A percentile compares a stretch with the other conserved stretches of the same genome.
Evolutionary conservation across 805 yeast species (phyloP).

Genomic region (Millerozyma acaciae): DNA sequence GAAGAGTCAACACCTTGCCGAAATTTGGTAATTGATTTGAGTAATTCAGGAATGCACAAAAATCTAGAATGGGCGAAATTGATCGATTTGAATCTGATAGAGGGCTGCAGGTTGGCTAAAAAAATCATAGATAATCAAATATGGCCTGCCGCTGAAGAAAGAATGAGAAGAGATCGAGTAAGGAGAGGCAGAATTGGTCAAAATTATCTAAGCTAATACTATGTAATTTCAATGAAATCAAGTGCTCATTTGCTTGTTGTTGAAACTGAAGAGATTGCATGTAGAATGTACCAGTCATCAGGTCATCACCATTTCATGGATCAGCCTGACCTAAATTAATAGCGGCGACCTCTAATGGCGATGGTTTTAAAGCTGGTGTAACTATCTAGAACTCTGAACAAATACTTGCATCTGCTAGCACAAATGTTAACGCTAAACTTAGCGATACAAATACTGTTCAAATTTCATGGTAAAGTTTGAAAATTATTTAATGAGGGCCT

Average conservation of each 20-base stretch:
- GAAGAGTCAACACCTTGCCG: conserved; percentile 6
- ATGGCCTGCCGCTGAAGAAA: conserved; percentile 26
- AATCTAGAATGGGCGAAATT: conserved; percentile 37
- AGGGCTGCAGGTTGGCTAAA: conserved; percentile 24
- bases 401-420: conserved; percentile 18
- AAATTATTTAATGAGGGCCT: no score
- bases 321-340: conserved; percentile 50
- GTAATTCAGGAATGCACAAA: conserved; percentile 44
- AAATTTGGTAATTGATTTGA: conserved; percentile 32
- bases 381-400: conserved; percentile 21
- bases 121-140: conserved; percentile 30
- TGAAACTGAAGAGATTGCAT: no score
- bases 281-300: conserved; percentile 66
- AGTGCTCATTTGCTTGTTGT: no score
- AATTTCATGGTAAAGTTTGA: no score
- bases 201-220: conserved; percentile 26
- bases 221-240: no score
- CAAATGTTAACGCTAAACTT: conserved; percentile 23
- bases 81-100: conserved; percentile 21
- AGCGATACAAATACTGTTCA: conserved; percentile 10
- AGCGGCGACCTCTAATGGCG: conserved; percentile 93
- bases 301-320: conserved; percentile 98
- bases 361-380: conserved; percentile 89
- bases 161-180: conserved; percentile 26
- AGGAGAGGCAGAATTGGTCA: conserved; percentile 44